A percentile compares a stretch with the other conserved stretches of the same genome.
phyloP scores from a whole-genome alignment of 2,329 filamentous ascomycete species.

The Trichoderma koningiopsis region DNA sequence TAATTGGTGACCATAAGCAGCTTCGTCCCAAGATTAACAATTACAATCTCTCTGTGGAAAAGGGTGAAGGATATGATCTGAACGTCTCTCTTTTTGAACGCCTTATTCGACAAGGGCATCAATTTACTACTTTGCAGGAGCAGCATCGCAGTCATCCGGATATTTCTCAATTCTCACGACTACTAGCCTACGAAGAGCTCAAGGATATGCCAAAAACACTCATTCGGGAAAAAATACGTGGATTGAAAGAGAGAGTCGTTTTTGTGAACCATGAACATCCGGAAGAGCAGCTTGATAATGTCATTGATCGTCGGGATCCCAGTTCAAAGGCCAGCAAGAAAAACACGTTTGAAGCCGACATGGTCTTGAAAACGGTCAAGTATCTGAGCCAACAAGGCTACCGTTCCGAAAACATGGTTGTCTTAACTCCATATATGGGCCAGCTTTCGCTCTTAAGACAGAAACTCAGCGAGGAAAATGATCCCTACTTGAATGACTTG shows the following conservation, averaged over 20 bases:
- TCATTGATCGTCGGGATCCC: conserved; percentile 55
- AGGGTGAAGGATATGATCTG: conserved; percentile 66
- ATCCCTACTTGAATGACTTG: conserved; percentile 68
- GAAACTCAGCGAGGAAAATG: conserved; percentile 56
- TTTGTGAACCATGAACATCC: conserved; percentile 65
- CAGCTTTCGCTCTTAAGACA: conserved; percentile 63
- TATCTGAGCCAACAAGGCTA: conserved; percentile 75
- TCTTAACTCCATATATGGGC: conserved; percentile 73
- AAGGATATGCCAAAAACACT: conserved; percentile 55
- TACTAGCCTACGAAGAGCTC: conserved; percentile 64
- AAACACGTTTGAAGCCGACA: conserved; percentile 66
- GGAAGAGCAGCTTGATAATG: conserved; percentile 49
- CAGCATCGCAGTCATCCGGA: conserved; percentile 72
- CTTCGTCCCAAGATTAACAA: conserved; percentile 68
- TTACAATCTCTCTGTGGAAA: conserved; percentile 63
- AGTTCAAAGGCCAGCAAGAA: conserved; percentile 54
- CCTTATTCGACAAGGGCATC: conserved; percentile 57
- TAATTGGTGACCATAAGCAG: conserved; percentile 76
- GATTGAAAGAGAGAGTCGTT: conserved; percentile 61
- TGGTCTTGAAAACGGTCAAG: conserved; percentile 65
- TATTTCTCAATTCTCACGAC: conserved; percentile 61
- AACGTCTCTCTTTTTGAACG: conserved; percentile 71
- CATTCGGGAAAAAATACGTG: conserved; percentile 51
- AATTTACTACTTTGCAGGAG: conserved; percentile 55
- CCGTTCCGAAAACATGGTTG: conserved; percentile 62